These are phyloP conservation scores for Epichloe scottii DNA, from an alignment of 2,329 filamentous ascomycete genomes.

Conservation along the genomic window DNA sequence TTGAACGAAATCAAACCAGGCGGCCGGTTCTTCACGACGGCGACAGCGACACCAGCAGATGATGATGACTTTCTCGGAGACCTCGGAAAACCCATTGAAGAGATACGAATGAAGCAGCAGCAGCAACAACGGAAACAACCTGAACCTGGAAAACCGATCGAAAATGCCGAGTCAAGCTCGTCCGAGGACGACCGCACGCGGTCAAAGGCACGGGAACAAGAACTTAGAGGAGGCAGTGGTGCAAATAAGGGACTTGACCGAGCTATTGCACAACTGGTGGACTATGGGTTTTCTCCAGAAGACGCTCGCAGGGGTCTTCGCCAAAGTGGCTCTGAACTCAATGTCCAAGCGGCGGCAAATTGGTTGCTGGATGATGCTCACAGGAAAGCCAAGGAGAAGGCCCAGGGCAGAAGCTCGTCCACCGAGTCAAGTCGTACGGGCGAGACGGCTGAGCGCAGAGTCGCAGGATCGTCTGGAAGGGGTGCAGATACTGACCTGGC, in stretches of 20 bases:
- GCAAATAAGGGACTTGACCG: constrained; percentile 46
- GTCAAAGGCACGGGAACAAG: constrained; percentile 8
- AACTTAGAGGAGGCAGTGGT: constrained; percentile 12
- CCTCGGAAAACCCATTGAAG: constrained; percentile 50
- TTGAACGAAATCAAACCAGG: constrained; percentile 48
- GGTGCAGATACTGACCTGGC: constrained; percentile 58
- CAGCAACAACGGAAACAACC: constrained; percentile 22
- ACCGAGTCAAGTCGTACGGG: background rate
- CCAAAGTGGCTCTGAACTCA: constrained; percentile 64
- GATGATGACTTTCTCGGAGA: constrained; percentile 56
- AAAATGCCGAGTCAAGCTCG: constrained; percentile 33
- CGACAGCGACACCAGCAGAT: constrained; percentile 26
- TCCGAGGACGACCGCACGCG: constrained; percentile 27
- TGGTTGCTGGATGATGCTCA: constrained; percentile 90
- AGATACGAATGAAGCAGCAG: constrained; percentile 31
- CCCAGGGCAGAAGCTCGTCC: constrained; percentile 36
- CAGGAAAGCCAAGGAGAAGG: constrained; percentile 63
- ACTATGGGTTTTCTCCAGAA: constrained; percentile 85
- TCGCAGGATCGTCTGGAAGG: constrained; percentile 32
- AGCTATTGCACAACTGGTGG: constrained; percentile 77
- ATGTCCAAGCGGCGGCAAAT: constrained; percentile 77
- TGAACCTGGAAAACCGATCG: constrained; percentile 44
- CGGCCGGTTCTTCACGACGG: constrained; percentile 13
- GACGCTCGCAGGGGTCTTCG: constrained; percentile 70
- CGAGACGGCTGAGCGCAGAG: constrained; percentile 17